phyloP scores from a whole-genome alignment of 139 green algal species.

The Zygnema circumcarinatum region DNA sequence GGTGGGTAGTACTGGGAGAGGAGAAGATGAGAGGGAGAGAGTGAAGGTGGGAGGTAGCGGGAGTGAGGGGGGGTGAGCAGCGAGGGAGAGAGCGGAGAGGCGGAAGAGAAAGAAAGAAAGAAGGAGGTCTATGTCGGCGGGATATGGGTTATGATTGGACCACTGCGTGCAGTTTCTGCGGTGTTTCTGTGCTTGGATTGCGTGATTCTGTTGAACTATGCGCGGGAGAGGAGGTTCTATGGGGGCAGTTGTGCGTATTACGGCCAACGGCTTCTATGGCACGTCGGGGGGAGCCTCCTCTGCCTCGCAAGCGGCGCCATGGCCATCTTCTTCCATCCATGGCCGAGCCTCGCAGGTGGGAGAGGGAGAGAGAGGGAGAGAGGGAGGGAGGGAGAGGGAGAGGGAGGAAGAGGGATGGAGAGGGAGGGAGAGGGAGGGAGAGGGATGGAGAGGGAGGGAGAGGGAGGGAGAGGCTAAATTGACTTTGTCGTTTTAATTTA shows the following conservation, averaged over 20 bases:
- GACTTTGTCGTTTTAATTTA: too few species aligned
- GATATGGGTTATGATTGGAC: too few species aligned
- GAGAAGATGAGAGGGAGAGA: background rate
- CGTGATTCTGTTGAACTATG: background rate
- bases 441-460: too few species aligned
- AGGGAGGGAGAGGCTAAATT: too few species aligned
- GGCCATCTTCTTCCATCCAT: background rate
- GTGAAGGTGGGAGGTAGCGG: background rate
- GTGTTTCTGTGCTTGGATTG: background rate
- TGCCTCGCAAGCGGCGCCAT: constrained; percentile 11
- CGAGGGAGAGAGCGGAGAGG: background rate
- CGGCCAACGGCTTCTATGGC: background rate
- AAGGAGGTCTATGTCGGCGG: too few species aligned
- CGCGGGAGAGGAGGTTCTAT: background rate
- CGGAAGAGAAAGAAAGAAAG: background rate
- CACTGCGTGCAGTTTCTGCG: too few species aligned
- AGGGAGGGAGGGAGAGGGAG: background rate
- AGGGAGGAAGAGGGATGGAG: background rate
- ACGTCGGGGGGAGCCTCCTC: background rate
- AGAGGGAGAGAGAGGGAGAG: background rate
- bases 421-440: too few species aligned
- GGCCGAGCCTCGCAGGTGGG: background rate
- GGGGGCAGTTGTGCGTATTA: background rate
- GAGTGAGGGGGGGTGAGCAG: background rate
- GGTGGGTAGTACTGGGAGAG: background rate